Conservation (phyloP, 2,329 filamentous ascomycete genomes). For the Berkeleyomyces basicola region DNA sequence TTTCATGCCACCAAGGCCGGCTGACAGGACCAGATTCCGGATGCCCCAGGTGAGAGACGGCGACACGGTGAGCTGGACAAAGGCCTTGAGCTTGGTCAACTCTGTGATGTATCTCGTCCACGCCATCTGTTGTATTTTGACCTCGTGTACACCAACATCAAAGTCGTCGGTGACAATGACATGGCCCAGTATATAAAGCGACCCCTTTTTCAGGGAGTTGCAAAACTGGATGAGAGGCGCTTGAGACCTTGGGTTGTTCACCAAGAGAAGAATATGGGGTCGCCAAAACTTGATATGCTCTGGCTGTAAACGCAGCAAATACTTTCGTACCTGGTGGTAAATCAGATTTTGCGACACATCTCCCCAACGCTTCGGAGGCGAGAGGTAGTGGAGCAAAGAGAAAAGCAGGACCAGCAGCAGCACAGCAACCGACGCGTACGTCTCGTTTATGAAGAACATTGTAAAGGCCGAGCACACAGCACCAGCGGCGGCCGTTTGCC, state of each 20-base stretch:
- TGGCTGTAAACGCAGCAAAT: conserved; percentile 63
- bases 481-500: conserved; percentile 62
- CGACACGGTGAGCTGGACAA: conserved; percentile 72
- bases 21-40: conserved; percentile 64
- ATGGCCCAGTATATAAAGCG: conserved; percentile 69
- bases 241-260: conserved; percentile 68
- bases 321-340: conserved; percentile 73
- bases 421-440: conserved; percentile 62
- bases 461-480: conserved; percentile 59
- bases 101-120: conserved; percentile 77
- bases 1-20: conserved; percentile 72
- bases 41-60: conserved; percentile 73
- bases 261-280: conserved; percentile 68
- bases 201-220: conserved; percentile 79
- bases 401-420: conserved; percentile 62
- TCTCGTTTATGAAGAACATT: conserved; percentile 81
- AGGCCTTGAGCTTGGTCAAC: conserved; percentile 72
- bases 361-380: conserved; percentile 75
- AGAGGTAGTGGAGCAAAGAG: conserved; percentile 68
- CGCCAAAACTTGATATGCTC: conserved; percentile 93
- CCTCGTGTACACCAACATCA: conserved; percentile 59
- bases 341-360: conserved; percentile 82
- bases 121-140: conserved; percentile 60
- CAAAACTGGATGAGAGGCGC: conserved; percentile 79
- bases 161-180: conserved; percentile 80